These are phyloP conservation scores for Cadophora sp. DNA, from an alignment of 2,329 filamentous ascomycete species.

Conservation along the genomic window DNA sequence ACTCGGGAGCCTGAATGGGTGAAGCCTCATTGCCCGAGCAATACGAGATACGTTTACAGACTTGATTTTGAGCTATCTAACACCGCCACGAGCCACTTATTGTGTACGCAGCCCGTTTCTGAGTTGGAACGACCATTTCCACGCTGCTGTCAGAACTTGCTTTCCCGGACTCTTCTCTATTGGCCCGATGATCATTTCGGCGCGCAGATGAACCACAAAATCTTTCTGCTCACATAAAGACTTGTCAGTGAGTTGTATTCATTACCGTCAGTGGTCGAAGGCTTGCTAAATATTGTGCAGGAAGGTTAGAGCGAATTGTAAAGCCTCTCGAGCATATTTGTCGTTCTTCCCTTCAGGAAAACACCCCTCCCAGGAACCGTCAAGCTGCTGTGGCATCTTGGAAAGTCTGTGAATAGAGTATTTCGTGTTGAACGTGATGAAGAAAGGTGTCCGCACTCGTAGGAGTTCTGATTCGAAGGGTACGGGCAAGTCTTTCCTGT, in stretches of 20 bases:
- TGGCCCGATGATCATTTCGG: background rate
- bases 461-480: background rate
- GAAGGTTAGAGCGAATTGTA: background rate
- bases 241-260: background rate
- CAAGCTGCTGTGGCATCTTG: background rate
- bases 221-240: background rate
- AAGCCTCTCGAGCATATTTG: background rate
- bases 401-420: background rate
- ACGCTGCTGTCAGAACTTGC: background rate
- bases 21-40: slow-evolving; percentile 10
- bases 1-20: slow-evolving; percentile 3
- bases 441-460: slow-evolving; percentile 10
- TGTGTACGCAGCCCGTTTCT: background rate
- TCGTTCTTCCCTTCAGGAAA: background rate
- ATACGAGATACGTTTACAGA: background rate
- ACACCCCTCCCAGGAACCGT: background rate
- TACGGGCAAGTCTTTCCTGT: background rate
- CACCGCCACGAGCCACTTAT: background rate
- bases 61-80: background rate
- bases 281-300: background rate
- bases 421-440: background rate
- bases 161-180: background rate
- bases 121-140: background rate
- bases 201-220: background rate
- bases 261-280: background rate